Evolutionary conservation across 2,329 filamentous ascomycete species (phyloP), one percentile per base, ranked within the genome.

Genomic region (Phoma herbarum): DNA sequence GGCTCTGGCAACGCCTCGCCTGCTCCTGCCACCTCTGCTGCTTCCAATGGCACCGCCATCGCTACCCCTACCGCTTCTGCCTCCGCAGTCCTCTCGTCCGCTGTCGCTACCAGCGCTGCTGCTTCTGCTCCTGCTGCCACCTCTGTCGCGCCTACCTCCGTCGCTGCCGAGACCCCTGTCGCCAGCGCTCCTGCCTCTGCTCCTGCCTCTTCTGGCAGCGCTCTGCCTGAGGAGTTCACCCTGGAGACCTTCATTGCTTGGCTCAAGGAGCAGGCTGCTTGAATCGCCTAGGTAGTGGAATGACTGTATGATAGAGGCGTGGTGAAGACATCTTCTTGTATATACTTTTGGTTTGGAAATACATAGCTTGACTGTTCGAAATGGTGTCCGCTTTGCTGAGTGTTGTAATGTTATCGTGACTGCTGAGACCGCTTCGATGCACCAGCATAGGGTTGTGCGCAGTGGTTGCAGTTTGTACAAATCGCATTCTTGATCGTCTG

Each of bases 241-340:
- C 58, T 71, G 42, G 60, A 66, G 50, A 66, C 64, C 14, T 66
- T 71, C 52, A 62, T 71, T 53, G 52, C 61, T 20, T 71, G 68
- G 68, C 66, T 71, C 31, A 51, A 64, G 58, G 46, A 63, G 56
- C 62, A 61, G 61, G 46, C 59, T 50, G 62, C 57, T 51, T 60
- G 55, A 47, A 39, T n/a, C n/a, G 1, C 22, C 16, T 28, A 8
- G 33, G 14, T 23, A 33, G 35, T 26, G n/a, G 11, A 22, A 41
- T 25, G 33, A 43, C 14, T 10, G 47, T 20, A 35, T 44, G 44
- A 44, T 33, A 23, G 26, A 48, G n/a, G 10, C 4, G n/a, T 25
- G 43, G 25, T 12, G 20, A 37, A 48, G 16, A 50, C 39, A 50
- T 41, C 45, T 59, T 59, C 50, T 51, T 59, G 50, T 59, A 54